Evolutionary conservation across 345 rosid genomes (phyloP), one percentile per base, ranked within the genome.

Genomic region (Atalantia buxifolia): DNA sequence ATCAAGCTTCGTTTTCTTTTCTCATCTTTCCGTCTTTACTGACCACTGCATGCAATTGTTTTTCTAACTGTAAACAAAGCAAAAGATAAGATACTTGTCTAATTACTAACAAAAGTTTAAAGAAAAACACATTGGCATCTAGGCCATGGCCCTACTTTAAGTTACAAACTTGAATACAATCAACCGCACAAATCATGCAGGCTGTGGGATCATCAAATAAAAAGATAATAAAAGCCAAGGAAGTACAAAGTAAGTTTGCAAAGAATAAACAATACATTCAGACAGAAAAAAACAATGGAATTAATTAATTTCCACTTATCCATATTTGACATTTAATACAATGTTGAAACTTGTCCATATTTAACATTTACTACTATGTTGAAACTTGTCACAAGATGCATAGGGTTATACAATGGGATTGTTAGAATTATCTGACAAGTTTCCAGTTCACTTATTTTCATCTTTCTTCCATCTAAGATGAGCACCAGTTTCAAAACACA

Each of bases 11-110:
- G 27, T 83, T 82, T 42, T 77, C 84, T 77, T 84, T 79, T 82
- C 80, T 79, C 64, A 19, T 57, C 45, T 19, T 76, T 65, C 84
- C 86, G 48, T 82, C 85, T 45, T 82, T 86, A 36, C 70, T 79
- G 66, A 83, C 66, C 74, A 85, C 71, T 50, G 85, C 85, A 76
- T 87, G 86, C 85, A 93, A 75, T 77, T 89, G 92, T 77, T 84
- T 88, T 81, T 91, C 97, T 72, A 93, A 76, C 99, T 96, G 94
- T 90, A 83, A 69, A 71, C 0, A 5, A 55, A 40, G 45, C 9
- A 35, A 25, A 33, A 38, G 12, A 35, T 45, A 71, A 60, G 40
- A 60, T 56, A 35, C 50, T 53, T 35, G 24, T 66, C 33, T 7
- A n/a, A 50, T 66, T 50, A 76, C 18, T n/a, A 13, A 33, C 16